phyloP scores from a whole-genome alignment of 2,329 filamentous ascomycete species.

The Cordyceps fumosorosea region DNA sequence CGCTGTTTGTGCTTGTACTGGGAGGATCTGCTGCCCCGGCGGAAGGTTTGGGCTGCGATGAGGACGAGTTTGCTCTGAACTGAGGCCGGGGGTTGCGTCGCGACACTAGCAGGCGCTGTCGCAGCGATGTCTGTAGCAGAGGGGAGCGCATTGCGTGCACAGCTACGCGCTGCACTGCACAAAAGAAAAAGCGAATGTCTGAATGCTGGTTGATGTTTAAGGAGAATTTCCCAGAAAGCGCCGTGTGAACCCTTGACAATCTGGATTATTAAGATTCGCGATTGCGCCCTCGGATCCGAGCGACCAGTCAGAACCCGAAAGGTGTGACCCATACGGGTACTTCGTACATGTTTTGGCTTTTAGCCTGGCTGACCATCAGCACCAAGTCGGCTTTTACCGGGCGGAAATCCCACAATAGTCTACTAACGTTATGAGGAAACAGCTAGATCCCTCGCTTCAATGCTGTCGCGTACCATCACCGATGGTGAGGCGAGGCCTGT shows the following conservation, averaged over 20 bases:
- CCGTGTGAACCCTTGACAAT: background rate
- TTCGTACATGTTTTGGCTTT: too few species aligned
- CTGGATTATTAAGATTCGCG: slow-evolving; percentile 2
- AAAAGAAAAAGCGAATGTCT: background rate
- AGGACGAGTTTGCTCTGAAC: background rate
- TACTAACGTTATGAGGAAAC: too few species aligned
- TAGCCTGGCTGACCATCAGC: background rate
- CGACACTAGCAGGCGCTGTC: background rate
- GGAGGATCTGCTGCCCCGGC: background rate
- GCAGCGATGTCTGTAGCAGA: background rate
- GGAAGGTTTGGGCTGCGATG: background rate
- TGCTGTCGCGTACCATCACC: too few species aligned
- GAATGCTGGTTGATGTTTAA: background rate
- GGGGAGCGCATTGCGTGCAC: background rate
- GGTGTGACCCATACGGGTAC: background rate
- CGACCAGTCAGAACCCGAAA: background rate
- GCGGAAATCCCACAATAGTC: too few species aligned
- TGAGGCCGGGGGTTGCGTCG: slow-evolving; percentile 1
- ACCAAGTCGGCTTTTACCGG: background rate
- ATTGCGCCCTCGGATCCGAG: slow-evolving; percentile 8
- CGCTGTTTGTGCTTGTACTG: background rate
- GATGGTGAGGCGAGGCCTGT: too few species aligned
- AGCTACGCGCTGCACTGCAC: background rate
- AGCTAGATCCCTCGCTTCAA: too few species aligned
- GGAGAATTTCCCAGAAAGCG: too few species aligned